phyloP scores from a whole-genome alignment of 225 moss, liverwort and hornwort species.

The Bryoerythrophyllum caledonicum region DNA sequence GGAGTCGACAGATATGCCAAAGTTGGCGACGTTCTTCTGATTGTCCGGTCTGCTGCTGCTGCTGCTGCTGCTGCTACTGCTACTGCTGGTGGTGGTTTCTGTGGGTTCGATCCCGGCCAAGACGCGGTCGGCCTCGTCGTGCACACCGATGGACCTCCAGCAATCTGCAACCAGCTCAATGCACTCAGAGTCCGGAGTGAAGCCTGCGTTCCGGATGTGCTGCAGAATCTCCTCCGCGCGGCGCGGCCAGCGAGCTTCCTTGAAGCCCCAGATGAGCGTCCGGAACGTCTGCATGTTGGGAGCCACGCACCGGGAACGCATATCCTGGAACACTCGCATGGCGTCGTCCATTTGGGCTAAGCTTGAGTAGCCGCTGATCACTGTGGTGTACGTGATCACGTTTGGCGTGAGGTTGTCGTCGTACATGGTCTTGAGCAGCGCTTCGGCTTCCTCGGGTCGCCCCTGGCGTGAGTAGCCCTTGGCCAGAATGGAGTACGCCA shows the following conservation, averaged over 20 bases:
- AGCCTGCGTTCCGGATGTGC: constrained; percentile 49
- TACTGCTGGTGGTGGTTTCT: no score
- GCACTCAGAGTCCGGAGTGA: constrained; percentile 62
- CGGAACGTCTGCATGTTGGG: constrained; percentile 85
- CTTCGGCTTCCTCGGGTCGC: constrained; percentile 73
- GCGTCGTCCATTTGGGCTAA: constrained; percentile 83
- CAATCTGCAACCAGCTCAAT: constrained; percentile 76
- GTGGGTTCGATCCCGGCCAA: constrained; percentile 23
- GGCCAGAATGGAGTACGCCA: constrained; percentile 82
- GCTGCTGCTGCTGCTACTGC: constrained; percentile 1
- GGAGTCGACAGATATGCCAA: constrained; percentile 14
- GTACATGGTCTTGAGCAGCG: constrained; percentile 63
- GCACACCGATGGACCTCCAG: constrained; percentile 73
- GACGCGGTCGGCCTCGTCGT: constrained; percentile 53
- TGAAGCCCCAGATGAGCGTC: constrained; percentile 91
- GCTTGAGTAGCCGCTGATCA: constrained; percentile 93
- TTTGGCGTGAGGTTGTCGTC: constrained; percentile 66
- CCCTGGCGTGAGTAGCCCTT: constrained; percentile 80
- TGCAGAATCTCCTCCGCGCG: constrained; percentile 69
- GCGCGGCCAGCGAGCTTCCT: constrained; percentile 84
- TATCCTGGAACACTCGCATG: constrained; percentile 63
- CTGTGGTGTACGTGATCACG: constrained; percentile 80
- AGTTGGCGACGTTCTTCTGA: constrained; percentile 2
- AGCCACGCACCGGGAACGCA: constrained; percentile 52
- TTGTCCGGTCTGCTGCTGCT: neutral